Percentiles rank a stretch among this genome's conserved stretches.
These are phyloP conservation scores for Colletotrichum trifolii DNA, from an alignment of 2,329 filamentous ascomycete genomes.

Conservation along the genomic window DNA sequence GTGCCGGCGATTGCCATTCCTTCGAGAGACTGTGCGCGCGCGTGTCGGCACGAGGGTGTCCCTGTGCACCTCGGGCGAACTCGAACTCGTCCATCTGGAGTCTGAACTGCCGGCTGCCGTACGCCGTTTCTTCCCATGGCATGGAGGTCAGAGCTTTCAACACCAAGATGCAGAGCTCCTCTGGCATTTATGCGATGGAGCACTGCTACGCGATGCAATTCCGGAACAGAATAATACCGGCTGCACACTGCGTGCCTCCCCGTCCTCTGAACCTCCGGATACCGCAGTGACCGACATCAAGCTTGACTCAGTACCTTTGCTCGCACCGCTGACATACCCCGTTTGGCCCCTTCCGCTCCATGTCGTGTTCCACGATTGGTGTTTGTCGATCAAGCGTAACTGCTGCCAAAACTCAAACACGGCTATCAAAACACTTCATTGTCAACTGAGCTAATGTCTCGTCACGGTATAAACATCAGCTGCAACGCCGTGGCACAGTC, in stretches of 20 bases:
- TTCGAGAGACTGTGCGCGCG: conserved; percentile 26
- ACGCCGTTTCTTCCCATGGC: conserved; percentile 14
- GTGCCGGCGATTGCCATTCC: conserved; percentile 25
- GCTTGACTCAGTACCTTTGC: conserved; percentile 17
- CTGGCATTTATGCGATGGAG: background rate
- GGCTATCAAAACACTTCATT: background rate
- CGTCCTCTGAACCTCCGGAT: too few species aligned
- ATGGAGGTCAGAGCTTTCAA: conserved; percentile 18
- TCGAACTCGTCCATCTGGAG: too few species aligned
- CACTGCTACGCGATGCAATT: background rate
- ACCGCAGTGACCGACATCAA: background rate
- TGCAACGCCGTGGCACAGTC: conserved; percentile 24
- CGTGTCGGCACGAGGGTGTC: conserved; percentile 4
- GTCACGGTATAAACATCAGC: conserved; percentile 2
- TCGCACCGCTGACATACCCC: background rate
- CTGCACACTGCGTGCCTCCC: too few species aligned
- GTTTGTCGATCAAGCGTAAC: conserved; percentile 20
- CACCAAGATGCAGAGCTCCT: background rate
- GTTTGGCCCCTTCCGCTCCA: conserved; percentile 11
- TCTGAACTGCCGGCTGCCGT: conserved; percentile 28
- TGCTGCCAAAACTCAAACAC: conserved; percentile 15
- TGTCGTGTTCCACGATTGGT: background rate
- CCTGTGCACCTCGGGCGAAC: background rate
- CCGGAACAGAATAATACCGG: background rate
- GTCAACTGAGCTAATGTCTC: background rate